A percentile compares a stretch with the other conserved stretches of the same genome.
Evolutionary conservation across 345 rosid genomes (phyloP).

Genomic region (Salix udensis): DNA sequence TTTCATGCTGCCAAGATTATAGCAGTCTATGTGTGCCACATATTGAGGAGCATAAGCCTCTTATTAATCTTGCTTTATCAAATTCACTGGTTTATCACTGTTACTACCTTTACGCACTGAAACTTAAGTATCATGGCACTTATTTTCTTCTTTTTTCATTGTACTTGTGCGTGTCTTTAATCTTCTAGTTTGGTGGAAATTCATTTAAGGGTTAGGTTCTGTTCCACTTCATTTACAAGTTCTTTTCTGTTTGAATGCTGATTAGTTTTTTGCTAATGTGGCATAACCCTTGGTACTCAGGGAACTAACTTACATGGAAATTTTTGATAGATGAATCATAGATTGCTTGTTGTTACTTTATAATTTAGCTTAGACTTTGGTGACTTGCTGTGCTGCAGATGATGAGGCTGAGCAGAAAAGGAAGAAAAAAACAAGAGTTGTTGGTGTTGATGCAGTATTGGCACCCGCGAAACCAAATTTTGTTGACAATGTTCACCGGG

Average conservation of each 20-base stretch:
- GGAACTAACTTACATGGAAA: background rate
- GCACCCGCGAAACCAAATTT: conserved; percentile 38
- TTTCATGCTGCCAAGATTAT: background rate
- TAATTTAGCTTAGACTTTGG: background rate
- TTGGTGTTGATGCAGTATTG: conserved; percentile 37
- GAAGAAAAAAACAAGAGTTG: conserved; percentile 63
- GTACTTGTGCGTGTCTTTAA: background rate
- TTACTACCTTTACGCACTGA: background rate
- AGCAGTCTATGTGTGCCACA: background rate
- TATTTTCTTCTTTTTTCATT: background rate
- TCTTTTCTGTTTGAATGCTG: background rate
- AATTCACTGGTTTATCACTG: background rate
- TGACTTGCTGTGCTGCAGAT: conserved; percentile 38
- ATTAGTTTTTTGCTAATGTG: background rate
- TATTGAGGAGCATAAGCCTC: background rate
- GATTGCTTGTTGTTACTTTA: background rate
- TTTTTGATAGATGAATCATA: background rate
- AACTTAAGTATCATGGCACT: background rate
- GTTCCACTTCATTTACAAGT: background rate
- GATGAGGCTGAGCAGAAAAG: conserved; percentile 55
- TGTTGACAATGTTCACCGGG: conserved; percentile 44
- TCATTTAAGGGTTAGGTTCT: background rate
- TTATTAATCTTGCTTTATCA: background rate
- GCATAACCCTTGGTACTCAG: background rate
- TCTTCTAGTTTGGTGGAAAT: background rate